Percentiles rank a stretch among this genome's conserved stretches.
phyloP scores from a whole-genome alignment of 1,284 basidiomycete species.

The Puccinia polysora region DNA sequence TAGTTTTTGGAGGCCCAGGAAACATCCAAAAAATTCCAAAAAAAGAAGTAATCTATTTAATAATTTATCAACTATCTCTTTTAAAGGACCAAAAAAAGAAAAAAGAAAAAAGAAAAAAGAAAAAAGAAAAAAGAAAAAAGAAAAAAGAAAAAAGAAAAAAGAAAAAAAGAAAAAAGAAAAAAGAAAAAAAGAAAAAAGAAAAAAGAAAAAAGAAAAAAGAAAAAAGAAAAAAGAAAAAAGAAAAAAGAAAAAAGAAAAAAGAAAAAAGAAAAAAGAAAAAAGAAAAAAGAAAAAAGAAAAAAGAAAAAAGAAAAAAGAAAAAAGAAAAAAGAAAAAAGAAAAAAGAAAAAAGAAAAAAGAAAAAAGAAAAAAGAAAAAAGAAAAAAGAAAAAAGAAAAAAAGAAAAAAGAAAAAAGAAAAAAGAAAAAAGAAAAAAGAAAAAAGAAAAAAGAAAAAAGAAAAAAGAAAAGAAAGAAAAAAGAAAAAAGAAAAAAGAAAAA shows the following conservation, averaged over 20 bases:
- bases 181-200: not conserved
- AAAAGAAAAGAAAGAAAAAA: not conserved
- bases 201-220: not conserved
- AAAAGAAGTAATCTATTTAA: not conserved
- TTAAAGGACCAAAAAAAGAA: not conserved
- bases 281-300: slow-evolving; percentile 1
- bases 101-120: too few relatives aligned
- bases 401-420: not conserved
- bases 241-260: not conserved
- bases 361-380: slow-evolving; percentile 4
- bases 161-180: not conserved
- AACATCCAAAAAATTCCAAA: slow-evolving; percentile 7
- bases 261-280: not conserved
- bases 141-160: not conserved
- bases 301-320: not conserved
- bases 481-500: slow-evolving; percentile 10
- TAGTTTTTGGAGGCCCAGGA: too few relatives aligned
- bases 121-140: too few relatives aligned
- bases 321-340: not conserved
- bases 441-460: not conserved
- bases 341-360: slow-evolving; percentile 1
- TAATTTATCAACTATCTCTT: too few relatives aligned
- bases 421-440: not conserved
- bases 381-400: slow-evolving; percentile 1
- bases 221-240: not conserved